Evolutionary conservation across 768 basidiomycete genomes (phyloP).

Genomic region (Rossbeevera mucosa): DNA sequence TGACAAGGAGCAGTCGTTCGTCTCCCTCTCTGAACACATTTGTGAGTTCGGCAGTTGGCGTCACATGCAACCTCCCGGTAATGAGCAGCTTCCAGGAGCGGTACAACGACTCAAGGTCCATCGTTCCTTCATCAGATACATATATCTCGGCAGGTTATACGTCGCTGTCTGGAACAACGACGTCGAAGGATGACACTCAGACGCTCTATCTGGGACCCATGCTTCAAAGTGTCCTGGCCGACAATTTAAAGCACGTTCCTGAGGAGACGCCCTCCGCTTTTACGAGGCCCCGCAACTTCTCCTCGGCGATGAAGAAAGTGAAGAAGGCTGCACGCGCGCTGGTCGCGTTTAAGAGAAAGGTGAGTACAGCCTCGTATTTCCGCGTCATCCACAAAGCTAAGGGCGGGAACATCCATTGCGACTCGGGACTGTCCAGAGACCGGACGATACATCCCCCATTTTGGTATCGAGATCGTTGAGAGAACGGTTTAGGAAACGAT

Average conservation of each 20-base stretch:
- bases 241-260: neutral
- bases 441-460: slow-evolving; percentile 23
- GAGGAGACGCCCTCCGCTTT: slow-evolving; percentile 6
- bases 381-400: neutral
- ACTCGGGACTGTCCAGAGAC: slow-evolving; percentile 6
- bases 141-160: slow-evolving; percentile 19
- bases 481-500: slow-evolving; percentile 29
- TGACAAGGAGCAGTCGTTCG: slow-evolving; percentile 6
- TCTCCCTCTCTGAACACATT: slow-evolving; percentile 13
- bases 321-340: slow-evolving; percentile 19
- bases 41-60: neutral
- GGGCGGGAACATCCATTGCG: neutral
- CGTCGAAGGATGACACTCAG: slow-evolving; percentile 28
- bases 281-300: slow-evolving; percentile 13
- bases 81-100: neutral
- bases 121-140: slow-evolving; percentile 19
- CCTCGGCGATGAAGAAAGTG: slow-evolving; percentile 21
- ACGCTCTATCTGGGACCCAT: slow-evolving; percentile 19
- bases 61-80: neutral
- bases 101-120: slow-evolving; percentile 5
- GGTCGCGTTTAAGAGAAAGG: slow-evolving; percentile 25
- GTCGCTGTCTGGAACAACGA: slow-evolving; percentile 30
- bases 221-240: slow-evolving; percentile 2
- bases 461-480: slow-evolving; percentile 24
- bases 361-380: neutral